Base-by-base conservation (phyloP, 139 green algal species). In the Pseudopediastrum boryanum region DNA sequence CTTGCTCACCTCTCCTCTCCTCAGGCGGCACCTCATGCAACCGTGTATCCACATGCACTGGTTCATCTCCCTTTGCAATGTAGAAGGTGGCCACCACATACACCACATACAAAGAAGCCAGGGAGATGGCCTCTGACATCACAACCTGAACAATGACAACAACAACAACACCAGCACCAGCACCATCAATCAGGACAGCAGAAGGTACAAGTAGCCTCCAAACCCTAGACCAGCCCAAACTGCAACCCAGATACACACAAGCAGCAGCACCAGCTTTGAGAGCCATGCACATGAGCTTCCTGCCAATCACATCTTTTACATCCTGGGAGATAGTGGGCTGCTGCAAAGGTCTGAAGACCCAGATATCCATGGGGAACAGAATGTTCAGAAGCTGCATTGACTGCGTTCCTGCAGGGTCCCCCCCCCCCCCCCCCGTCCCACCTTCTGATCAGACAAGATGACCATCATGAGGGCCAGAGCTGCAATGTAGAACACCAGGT, bases 1-100 rank as follows among this genome's bases (percentile, higher is more conserved):
- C 62, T 43, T 54, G 42, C 73, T 66, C 38, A 65, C 33, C 62
- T 9, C 43, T n/a, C 8, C 67, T 43, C 58, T 73, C 78, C 9
- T 68, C 35, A n/a, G 21, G 35, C 6, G 84, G 84, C 27, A 90
- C 69, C 69, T 90, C 86, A 65, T 88, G 86, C 33, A 75, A 63
- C 19, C 62, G 61, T 0, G 79, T 59, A 39, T 88, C 86, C 36
- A 70, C 59, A 23, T 83, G 77, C 48, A 90, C 66, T 4, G 72
- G 80, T 58, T 86, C 83, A 35, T 85, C 65, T n/a, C 61, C 66
- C 9, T 76, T 43, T 8, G 52, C 59, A 64, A 89, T 23, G 21
- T 35, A 68, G 19, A 88, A 52, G 27, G 83, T 91, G 43, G 50
- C 33, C 21, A 25, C 27, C 36, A 91, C 76, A 70, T 89, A 91